phyloP scores from a whole-genome alignment of 163 green algal genomes.

The Volvox carteri region DNA sequence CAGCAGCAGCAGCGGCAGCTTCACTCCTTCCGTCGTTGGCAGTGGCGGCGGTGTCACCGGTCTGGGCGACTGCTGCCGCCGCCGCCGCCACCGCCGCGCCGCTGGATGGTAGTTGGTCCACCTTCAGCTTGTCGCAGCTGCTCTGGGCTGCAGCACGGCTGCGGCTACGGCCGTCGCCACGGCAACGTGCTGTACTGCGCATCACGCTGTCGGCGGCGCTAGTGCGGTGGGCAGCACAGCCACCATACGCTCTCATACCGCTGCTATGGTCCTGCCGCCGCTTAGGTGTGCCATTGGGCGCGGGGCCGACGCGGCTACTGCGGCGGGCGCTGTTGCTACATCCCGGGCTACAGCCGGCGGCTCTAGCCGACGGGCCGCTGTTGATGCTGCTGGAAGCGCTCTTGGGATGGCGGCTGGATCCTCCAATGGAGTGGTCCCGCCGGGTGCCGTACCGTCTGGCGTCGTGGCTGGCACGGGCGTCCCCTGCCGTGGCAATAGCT shows the following conservation, averaged over 20 bases:
- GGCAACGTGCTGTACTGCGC: not conserved
- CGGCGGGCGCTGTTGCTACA: not conserved
- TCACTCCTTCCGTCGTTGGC: not conserved
- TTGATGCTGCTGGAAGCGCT: constrained; percentile 24
- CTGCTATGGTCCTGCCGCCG: not conserved
- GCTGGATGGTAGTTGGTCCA: not conserved
- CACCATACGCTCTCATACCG: not conserved
- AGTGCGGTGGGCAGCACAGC: not conserved
- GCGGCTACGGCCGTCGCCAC: not conserved
- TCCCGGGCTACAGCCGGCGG: not conserved
- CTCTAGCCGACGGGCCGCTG: constrained; percentile 2
- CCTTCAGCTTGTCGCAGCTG: not conserved
- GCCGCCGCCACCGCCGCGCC: not conserved
- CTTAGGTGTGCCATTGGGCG: constrained; percentile 6
- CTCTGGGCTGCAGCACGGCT: not conserved
- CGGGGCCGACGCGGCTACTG: not conserved
- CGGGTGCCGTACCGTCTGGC: constrained; percentile 16
- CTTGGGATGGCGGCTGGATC: constrained; percentile 10
- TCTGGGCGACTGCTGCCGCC: not conserved
- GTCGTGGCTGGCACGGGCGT: not conserved
- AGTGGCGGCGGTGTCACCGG: not conserved
- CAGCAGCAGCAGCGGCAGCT: not conserved
- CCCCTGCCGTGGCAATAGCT: not conserved
- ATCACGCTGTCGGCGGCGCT: not conserved
- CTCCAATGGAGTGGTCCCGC: constrained; percentile 8